Conservation (phyloP, 2,329 filamentous ascomycete species). For the Monosporascus sp. region DNA sequence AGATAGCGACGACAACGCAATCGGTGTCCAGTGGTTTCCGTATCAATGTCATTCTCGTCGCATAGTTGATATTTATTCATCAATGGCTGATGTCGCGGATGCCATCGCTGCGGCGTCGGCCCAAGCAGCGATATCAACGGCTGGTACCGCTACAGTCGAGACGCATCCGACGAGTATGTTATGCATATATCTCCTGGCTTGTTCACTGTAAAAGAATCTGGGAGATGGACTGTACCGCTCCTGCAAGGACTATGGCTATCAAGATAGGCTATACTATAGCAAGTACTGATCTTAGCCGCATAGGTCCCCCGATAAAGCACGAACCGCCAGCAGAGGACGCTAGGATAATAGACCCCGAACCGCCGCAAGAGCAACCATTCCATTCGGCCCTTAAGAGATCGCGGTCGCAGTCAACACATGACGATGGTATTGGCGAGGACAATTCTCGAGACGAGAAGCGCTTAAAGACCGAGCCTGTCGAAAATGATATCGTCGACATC, state of each 20-base stretch:
- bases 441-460: slow-evolving; percentile 22
- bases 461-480: slow-evolving; percentile 18
- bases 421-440: slow-evolving; percentile 8
- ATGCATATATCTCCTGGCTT: background rate
- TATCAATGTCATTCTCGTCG: slow-evolving; percentile 6
- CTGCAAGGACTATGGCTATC: background rate
- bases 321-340: slow-evolving; percentile 18
- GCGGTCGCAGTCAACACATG: slow-evolving; percentile 15
- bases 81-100: slow-evolving; percentile 25
- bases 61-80: slow-evolving; percentile 6
- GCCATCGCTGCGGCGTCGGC: slow-evolving; percentile 25
- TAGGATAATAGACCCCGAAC: slow-evolving; percentile 11
- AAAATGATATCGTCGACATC: slow-evolving; percentile 13
- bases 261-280: background rate
- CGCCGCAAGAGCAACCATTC: background rate
- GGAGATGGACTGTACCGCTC: background rate
- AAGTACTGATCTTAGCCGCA: slow-evolving; percentile 5
- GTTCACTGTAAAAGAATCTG: background rate
- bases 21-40: background rate
- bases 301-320: slow-evolving; percentile 24
- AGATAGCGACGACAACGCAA: background rate
- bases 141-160: slow-evolving; percentile 11
- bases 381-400: slow-evolving; percentile 22
- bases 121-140: background rate
- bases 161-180: slow-evolving; percentile 16